Percentiles rank a stretch among this genome's conserved stretches.
Conservation (phyloP, 306 rosid genomes). For the Casuarina cunninghamiana region DNA sequence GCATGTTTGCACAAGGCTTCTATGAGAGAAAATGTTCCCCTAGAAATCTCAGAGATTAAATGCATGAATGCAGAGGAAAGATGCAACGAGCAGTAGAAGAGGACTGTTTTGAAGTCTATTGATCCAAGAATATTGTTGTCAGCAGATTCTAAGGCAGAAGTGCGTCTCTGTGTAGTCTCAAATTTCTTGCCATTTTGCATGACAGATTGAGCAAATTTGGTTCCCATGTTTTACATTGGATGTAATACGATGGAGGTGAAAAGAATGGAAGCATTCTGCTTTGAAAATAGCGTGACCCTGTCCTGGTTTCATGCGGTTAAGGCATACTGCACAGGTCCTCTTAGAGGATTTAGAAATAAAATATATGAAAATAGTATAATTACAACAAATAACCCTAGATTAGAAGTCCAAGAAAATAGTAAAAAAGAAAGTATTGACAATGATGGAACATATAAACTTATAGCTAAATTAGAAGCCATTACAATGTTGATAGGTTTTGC, state of each 20-base stretch:
- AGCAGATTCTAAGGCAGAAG: slow-evolving; percentile 25
- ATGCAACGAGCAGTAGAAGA: slow-evolving; percentile 81
- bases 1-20: slow-evolving; percentile 92
- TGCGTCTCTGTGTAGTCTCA: slow-evolving; percentile 22
- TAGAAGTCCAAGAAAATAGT: too few relatives aligned
- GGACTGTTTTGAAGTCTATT: slow-evolving; percentile 70
- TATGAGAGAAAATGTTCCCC: slow-evolving; percentile 93
- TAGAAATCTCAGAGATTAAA: slow-evolving; percentile 74
- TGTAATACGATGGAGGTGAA: slow-evolving; percentile 91
- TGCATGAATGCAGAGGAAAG: slow-evolving; percentile 79
- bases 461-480: too few relatives aligned
- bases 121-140: slow-evolving; percentile 28
- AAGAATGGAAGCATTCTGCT: slow-evolving; percentile 94
- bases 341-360: slow-evolving; percentile 12
- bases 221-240: slow-evolving; percentile 91
- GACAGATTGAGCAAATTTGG: slow-evolving; percentile 82
- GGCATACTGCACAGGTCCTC: slow-evolving; percentile 88
- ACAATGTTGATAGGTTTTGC: too few relatives aligned
- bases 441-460: too few relatives aligned
- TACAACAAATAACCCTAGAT: too few relatives aligned
- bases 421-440: too few relatives aligned
- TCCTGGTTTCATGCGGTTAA: slow-evolving; percentile 71
- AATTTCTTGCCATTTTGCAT: slow-evolving; percentile 92
- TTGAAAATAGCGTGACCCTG: slow-evolving; percentile 91
- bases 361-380: too few relatives aligned